Conservation (phyloP, 805 yeast genomes). For the Naumovozyma castellii region DNA sequence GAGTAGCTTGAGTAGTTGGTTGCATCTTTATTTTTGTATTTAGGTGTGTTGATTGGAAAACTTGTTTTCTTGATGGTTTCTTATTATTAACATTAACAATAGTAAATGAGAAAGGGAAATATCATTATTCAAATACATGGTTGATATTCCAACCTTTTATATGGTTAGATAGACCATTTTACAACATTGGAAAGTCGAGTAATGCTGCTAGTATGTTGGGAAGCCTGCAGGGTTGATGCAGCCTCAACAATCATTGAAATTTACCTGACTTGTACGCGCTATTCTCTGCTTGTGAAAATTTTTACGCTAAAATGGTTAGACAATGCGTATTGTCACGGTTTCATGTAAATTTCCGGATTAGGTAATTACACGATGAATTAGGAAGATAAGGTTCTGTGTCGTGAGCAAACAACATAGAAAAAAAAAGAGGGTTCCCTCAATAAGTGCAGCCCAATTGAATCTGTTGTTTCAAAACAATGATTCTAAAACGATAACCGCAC, state of each 20-base stretch:
- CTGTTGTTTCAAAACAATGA: neutral
- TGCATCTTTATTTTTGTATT: constrained; percentile 13
- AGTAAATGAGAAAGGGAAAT: neutral
- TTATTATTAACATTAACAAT: neutral
- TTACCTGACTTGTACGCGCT: too few species aligned
- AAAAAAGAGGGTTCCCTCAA: too few species aligned
- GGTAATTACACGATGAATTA: constrained; percentile 8
- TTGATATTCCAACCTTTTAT: neutral
- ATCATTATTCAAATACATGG: neutral
- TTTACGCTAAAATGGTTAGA: too few species aligned
- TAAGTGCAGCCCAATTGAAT: too few species aligned
- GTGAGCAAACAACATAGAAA: too few species aligned
- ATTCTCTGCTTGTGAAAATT: too few species aligned
- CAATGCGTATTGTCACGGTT: neutral
- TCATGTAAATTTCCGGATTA: constrained; percentile 14
- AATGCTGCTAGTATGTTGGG: too few species aligned
- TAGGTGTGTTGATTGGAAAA: neutral
- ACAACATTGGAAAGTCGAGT: neutral
- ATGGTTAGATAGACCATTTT: neutral
- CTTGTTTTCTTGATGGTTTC: constrained; percentile 2
- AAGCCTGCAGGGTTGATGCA: too few species aligned
- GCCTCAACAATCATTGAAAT: too few species aligned
- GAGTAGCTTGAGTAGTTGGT: constrained; percentile 22
- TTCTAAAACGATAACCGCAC: neutral
- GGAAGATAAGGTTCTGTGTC: too few species aligned